These are phyloP conservation scores for Ceraceosorus bombacis DNA, from an alignment of 1,284 basidiomycete species.

Conservation along the genomic window DNA sequence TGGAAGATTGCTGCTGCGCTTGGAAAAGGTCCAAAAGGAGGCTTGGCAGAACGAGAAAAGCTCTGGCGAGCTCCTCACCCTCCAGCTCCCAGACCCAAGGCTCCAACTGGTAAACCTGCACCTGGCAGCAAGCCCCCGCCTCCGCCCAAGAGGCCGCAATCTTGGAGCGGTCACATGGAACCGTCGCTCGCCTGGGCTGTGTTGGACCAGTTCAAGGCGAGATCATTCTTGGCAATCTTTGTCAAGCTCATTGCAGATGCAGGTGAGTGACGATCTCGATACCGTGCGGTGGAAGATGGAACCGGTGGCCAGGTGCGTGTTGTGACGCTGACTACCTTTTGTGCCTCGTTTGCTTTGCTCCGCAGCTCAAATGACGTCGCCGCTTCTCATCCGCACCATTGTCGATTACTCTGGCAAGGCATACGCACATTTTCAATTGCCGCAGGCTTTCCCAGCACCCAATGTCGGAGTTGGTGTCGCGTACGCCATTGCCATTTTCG, in stretches of 20 bases:
- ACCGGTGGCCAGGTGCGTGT: too few relatives aligned
- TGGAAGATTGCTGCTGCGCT: constrained; percentile 52
- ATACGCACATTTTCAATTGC: constrained; percentile 16
- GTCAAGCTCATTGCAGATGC: constrained; percentile 53
- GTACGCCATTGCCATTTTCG: constrained; percentile 54
- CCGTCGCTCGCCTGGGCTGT: constrained; percentile 68
- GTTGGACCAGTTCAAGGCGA: constrained; percentile 71
- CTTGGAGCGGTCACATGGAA: constrained; percentile 24
- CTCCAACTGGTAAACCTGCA: constrained; percentile 5
- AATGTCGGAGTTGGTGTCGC: constrained; percentile 33
- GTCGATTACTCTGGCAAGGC: constrained; percentile 31
- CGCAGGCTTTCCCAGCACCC: constrained; percentile 15
- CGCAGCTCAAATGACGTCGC: constrained; percentile 33
- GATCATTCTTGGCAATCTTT: constrained; percentile 71
- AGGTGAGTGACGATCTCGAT: not conserved
- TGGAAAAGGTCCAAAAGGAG: not conserved
- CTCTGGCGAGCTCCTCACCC: constrained; percentile 32
- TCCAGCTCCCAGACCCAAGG: not conserved
- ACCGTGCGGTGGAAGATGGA: too few relatives aligned
- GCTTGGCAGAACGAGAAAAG: constrained; percentile 27
- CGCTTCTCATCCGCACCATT: constrained; percentile 39
- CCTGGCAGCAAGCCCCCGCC: too few relatives aligned
- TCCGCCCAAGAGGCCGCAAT: not conserved
- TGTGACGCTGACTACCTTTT: not conserved
- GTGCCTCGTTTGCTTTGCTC: not conserved